phyloP scores from a whole-genome alignment of 2,329 filamentous ascomycete species.

The Amylocarpus encephaloides region DNA sequence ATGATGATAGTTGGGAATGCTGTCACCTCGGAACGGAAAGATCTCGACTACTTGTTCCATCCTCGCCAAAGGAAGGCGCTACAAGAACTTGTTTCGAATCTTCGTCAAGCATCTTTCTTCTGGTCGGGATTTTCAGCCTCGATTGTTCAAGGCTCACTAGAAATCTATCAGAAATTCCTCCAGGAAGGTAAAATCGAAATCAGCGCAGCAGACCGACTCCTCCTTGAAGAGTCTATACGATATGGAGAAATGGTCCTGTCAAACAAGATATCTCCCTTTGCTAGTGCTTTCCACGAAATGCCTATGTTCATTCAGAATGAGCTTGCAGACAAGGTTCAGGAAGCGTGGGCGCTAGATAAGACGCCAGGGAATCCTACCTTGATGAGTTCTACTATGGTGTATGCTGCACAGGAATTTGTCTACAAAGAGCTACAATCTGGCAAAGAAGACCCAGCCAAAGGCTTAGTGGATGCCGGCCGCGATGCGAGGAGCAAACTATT shows the following conservation, averaged over 20 bases:
- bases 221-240: slow-evolving; percentile 59
- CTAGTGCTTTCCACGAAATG: slow-evolving; percentile 69
- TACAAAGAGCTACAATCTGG: slow-evolving; percentile 30
- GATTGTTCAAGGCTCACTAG: slow-evolving; percentile 58
- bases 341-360: slow-evolving; percentile 62
- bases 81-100: slow-evolving; percentile 64
- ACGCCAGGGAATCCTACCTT: slow-evolving; percentile 41
- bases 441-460: slow-evolving; percentile 19
- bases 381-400: slow-evolving; percentile 48
- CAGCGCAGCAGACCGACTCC: slow-evolving; percentile 49
- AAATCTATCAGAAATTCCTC: slow-evolving; percentile 63
- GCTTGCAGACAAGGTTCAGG: slow-evolving; percentile 56
- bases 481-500: slow-evolving; percentile 13
- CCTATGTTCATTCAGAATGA: slow-evolving; percentile 59
- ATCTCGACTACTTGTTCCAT: slow-evolving; percentile 86
- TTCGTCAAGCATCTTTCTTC: slow-evolving; percentile 81
- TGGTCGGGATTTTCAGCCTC: slow-evolving; percentile 63
- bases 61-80: slow-evolving; percentile 62
- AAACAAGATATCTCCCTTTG: slow-evolving; percentile 58
- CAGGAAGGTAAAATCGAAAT: slow-evolving; percentile 54
- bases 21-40: slow-evolving; percentile 77
- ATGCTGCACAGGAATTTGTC: slow-evolving; percentile 46
- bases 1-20: slow-evolving; percentile 81
- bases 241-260: slow-evolving; percentile 53
- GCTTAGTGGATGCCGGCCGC: slow-evolving; percentile 19